Evolutionary conservation across 495 filamentous ascomycete genomes (phyloP).

Genomic region (Parmelia sp.): DNA sequence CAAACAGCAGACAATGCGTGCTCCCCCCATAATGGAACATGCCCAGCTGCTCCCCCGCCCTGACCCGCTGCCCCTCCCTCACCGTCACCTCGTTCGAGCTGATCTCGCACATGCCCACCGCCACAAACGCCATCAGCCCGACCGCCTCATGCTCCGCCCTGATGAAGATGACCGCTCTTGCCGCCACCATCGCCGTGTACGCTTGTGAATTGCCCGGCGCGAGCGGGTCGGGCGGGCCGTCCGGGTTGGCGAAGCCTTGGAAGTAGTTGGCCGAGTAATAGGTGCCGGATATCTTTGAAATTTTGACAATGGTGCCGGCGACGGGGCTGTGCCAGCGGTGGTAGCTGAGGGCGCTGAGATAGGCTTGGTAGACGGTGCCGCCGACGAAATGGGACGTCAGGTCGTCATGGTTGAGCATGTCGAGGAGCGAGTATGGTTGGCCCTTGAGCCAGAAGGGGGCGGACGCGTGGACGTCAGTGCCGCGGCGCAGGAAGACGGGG

Average conservation of each 20-base stretch:
- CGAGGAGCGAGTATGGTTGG: constrained; percentile 56
- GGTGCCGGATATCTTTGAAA: constrained; percentile 53
- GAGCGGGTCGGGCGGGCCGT: constrained; percentile 35
- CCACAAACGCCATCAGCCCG: constrained; percentile 60
- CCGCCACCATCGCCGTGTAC: constrained; percentile 53
- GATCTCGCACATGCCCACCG: constrained; percentile 66
- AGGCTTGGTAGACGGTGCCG: constrained; percentile 63
- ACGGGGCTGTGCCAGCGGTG: constrained; percentile 68
- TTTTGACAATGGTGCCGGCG: constrained; percentile 48
- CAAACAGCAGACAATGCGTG: constrained; percentile 58
- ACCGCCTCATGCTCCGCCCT: constrained; percentile 59
- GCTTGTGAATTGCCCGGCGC: constrained; percentile 36
- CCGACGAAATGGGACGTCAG: constrained; percentile 49
- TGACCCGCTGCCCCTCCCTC: constrained; percentile 50
- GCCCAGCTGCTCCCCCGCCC: constrained; percentile 52
- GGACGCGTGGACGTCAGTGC: constrained; percentile 30
- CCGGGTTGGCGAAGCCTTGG: not conserved
- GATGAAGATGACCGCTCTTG: constrained; percentile 61
- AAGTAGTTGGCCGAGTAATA: constrained; percentile 58
- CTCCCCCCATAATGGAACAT: constrained; percentile 64
- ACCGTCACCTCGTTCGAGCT: constrained; percentile 62
- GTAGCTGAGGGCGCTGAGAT: constrained; percentile 57
- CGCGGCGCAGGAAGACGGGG: constrained; percentile 27
- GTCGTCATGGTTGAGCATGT: constrained; percentile 55
- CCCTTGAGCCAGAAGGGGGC: constrained; percentile 64